These are phyloP conservation scores for Pezicula rhizophila DNA, from an alignment of 2,329 filamentous ascomycete genomes.

Conservation along the genomic window DNA sequence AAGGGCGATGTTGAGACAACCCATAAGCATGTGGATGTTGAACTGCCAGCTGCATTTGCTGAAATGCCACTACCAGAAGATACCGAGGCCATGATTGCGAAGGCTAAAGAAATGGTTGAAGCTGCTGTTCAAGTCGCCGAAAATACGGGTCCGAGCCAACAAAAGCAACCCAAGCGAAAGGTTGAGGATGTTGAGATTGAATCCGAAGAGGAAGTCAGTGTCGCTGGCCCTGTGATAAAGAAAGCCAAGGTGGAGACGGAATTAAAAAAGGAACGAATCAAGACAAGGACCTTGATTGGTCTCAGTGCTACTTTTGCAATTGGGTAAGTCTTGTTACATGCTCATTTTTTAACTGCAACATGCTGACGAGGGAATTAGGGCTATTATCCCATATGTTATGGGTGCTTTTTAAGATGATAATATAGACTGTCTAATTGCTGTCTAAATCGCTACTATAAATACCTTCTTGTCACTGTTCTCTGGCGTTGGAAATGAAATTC, in stretches of 20 bases:
- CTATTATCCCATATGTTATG: constrained; percentile 28
- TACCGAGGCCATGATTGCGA: constrained; percentile 74
- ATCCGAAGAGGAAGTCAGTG: constrained; percentile 40
- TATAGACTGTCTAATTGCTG: not conserved
- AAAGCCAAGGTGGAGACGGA: constrained; percentile 76
- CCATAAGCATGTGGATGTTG: constrained; percentile 68
- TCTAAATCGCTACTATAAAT: not conserved
- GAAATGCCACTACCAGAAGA: constrained; percentile 71
- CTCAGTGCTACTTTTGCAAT: constrained; percentile 81
- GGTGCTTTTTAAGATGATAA: constrained; percentile 17
- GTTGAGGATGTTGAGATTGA: constrained; percentile 59
- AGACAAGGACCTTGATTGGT: constrained; percentile 78
- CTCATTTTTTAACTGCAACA: not conserved
- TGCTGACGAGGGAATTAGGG: constrained; percentile 19
- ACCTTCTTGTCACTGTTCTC: not conserved
- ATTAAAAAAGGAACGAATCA: constrained; percentile 77
- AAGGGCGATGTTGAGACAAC: constrained; percentile 58
- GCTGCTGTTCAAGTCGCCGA: constrained; percentile 50
- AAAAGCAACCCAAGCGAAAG: constrained; percentile 62
- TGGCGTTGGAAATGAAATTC: not conserved
- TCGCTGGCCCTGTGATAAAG: constrained; percentile 53
- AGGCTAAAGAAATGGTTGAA: constrained; percentile 84
- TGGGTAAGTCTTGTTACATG: constrained; percentile 60
- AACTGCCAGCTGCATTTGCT: constrained; percentile 61
- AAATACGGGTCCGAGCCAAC: constrained; percentile 27